Base-by-base conservation (phyloP, 2,329 filamentous ascomycete genomes). In the Cryphonectria parasitica region DNA sequence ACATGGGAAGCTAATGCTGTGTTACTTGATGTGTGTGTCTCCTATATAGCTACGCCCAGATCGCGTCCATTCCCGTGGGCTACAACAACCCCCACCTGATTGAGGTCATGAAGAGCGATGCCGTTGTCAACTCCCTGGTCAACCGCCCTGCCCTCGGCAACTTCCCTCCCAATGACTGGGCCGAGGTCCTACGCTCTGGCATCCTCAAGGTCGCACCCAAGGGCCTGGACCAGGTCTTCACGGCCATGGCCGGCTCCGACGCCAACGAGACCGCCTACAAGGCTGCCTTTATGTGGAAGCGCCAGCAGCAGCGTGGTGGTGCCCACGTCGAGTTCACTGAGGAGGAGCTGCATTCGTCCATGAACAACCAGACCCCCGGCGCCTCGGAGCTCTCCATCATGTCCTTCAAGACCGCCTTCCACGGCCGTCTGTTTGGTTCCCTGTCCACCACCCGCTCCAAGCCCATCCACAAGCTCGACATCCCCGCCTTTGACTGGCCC, bases 231-330 rank as follows among this genome's bases (percentile, higher is more conserved):
- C 92, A 97, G 81, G 94, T 97, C 76, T 97, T 97, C 84, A 97
- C 94, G 25, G 93, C 91, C 74, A 92, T 94, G 85, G 89, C 94
- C 68, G 94, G 94, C 73, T 97, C 93, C 28, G 94, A 97, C 78
- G 94, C 94, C 82, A 97, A 97, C 83, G 95, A 97, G 84, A 92
- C 93, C 45, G 95, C 95, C 60, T 97, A 94, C 88, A 97, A 97
- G 84, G 94, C 94, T 11, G 94, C 95, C 65, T 97, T 97, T 84
- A 97, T 97, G 91, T 97, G 91, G 87, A 91, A 91, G 78, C 90
- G 92, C 64, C 92, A 94, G 81, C 87, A 90, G 74, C 89, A 96
- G 82, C 92, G 95, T 73, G 94, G 94, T 75, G 93, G 93, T 10
- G 84, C 89, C 62, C 81, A 91, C 52, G 92, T 91, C 69, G 92